Percentiles rank a stretch among this genome's conserved stretches.
These are phyloP conservation scores for Plectosphaerella sp. DNA, from an alignment of 2,329 filamentous ascomycete genomes.

Conservation along the genomic window DNA sequence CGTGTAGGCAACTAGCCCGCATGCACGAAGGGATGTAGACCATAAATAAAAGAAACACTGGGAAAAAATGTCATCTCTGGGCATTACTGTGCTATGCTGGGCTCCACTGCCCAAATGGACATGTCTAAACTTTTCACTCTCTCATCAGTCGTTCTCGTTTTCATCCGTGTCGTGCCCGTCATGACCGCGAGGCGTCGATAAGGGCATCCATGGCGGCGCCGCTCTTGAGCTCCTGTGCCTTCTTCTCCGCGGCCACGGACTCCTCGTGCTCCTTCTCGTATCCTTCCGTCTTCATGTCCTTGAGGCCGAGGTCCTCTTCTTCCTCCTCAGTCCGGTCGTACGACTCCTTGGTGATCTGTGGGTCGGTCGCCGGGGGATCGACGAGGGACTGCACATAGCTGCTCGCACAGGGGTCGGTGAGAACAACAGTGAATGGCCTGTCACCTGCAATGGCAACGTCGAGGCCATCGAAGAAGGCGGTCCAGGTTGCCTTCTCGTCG, in stretches of 20 bases:
- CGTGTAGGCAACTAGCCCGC: slow-evolving; percentile 7
- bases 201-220: slow-evolving; percentile 11
- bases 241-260: neutral
- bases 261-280: slow-evolving; percentile 59
- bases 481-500: slow-evolving; percentile 69
- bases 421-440: slow-evolving; percentile 73
- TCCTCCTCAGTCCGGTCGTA: slow-evolving; percentile 89
- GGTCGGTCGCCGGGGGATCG: slow-evolving; percentile 65
- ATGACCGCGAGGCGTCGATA: slow-evolving; percentile 9
- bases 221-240: slow-evolving; percentile 9
- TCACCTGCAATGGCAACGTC: slow-evolving; percentile 76
- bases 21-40: too few relatives aligned
- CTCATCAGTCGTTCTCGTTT: neutral
- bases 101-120: too few relatives aligned
- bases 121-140: neutral
- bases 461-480: slow-evolving; percentile 72
- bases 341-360: slow-evolving; percentile 73
- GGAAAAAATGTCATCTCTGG: too few relatives aligned
- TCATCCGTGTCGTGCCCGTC: neutral
- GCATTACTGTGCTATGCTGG: too few relatives aligned
- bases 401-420: slow-evolving; percentile 84
- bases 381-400: slow-evolving; percentile 92
- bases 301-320: slow-evolving; percentile 85
- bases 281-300: slow-evolving; percentile 87
- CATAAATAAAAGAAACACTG: too few relatives aligned